Percentiles rank a stretch among this genome's conserved stretches.
Conservation (phyloP, 2,329 filamentous ascomycete species). For the Clonostachys sp. region DNA sequence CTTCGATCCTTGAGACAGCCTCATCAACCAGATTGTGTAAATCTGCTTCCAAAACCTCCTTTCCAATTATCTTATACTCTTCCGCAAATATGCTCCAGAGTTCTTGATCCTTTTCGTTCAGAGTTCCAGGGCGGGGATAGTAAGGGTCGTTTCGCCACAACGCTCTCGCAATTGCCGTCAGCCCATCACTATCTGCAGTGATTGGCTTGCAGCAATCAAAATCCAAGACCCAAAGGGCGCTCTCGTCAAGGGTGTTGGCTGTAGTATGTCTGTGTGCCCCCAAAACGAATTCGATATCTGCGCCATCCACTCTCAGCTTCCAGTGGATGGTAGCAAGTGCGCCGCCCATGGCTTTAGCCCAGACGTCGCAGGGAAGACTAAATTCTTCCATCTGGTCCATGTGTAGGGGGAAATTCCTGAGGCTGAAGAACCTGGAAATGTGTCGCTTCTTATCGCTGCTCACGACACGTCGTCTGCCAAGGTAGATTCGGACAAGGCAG, state of each 20-base stretch:
- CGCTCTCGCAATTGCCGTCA: slow-evolving; percentile 31
- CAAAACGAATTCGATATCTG: slow-evolving; percentile 53
- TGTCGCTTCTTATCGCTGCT: background rate
- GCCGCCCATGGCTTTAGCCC: slow-evolving; percentile 40
- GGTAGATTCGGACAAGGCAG: slow-evolving; percentile 3
- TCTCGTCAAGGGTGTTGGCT: slow-evolving; percentile 15
- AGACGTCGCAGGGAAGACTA: slow-evolving; percentile 20
- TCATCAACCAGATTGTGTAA: too few species aligned
- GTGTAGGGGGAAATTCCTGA: slow-evolving; percentile 45
- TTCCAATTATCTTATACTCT: background rate
- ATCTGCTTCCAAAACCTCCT: background rate
- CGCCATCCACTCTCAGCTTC: slow-evolving; percentile 38
- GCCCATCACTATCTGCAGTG: slow-evolving; percentile 27
- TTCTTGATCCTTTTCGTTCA: slow-evolving; percentile 1
- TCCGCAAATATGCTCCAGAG: slow-evolving; percentile 15
- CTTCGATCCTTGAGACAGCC: too few species aligned
- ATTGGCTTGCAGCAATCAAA: slow-evolving; percentile 33
- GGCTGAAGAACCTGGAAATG: slow-evolving; percentile 18
- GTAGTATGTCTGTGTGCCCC: slow-evolving; percentile 12
- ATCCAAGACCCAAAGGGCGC: slow-evolving; percentile 39
- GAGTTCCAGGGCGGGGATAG: slow-evolving; percentile 32
- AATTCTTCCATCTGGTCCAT: slow-evolving; percentile 43
- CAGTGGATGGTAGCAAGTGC: slow-evolving; percentile 46
- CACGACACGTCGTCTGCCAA: background rate
- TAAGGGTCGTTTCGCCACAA: slow-evolving; percentile 48